phyloP scores from a whole-genome alignment of 2,329 filamentous ascomycete species.

The Leptographium procerum region DNA sequence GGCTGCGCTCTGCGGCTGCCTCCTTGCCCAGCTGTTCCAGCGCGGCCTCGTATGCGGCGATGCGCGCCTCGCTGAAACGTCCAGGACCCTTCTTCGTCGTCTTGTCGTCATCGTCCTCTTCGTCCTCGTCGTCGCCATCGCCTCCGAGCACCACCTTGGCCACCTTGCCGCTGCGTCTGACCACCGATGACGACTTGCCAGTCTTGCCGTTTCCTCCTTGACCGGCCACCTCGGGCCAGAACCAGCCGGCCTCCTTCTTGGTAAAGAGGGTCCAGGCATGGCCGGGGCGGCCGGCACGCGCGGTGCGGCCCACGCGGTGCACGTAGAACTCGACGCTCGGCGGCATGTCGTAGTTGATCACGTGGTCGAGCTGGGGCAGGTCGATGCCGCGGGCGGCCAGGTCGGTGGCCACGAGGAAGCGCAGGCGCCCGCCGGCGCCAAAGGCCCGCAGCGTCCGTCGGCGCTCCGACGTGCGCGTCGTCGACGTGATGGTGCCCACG shows the following conservation, averaged over 20 bases:
- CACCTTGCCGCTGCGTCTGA: constrained; percentile 33
- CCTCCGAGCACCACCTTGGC: constrained; percentile 31
- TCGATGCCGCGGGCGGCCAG: constrained; percentile 89
- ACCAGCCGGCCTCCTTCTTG: constrained; percentile 79
- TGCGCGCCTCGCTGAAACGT: constrained; percentile 32
- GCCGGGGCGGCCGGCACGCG: constrained; percentile 64
- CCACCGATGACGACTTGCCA: constrained; percentile 19
- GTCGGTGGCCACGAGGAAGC: constrained; percentile 80
- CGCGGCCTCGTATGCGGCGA: constrained; percentile 41
- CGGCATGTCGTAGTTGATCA: constrained; percentile 90
- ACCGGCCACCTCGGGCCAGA: constrained; percentile 70
- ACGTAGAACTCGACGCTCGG: constrained; percentile 72
- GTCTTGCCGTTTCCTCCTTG: constrained; percentile 35
- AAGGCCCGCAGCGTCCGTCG: constrained; percentile 60
- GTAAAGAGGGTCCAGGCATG: constrained; percentile 79
- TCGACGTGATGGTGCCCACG: constrained; percentile 65
- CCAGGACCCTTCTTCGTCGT: constrained; percentile 14
- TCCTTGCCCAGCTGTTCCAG: constrained; percentile 52
- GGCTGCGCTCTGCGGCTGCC: constrained; percentile 27
- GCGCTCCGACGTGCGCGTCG: constrained; percentile 60
- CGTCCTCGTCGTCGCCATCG: background rate
- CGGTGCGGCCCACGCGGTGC: constrained; percentile 84
- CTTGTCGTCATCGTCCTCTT: constrained; percentile 19
- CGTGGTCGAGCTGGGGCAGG: constrained; percentile 64
- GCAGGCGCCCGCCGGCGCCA: constrained; percentile 42